Base-by-base conservation (phyloP, 1,139 yeast species). In the Pneumocystis murina region DNA sequence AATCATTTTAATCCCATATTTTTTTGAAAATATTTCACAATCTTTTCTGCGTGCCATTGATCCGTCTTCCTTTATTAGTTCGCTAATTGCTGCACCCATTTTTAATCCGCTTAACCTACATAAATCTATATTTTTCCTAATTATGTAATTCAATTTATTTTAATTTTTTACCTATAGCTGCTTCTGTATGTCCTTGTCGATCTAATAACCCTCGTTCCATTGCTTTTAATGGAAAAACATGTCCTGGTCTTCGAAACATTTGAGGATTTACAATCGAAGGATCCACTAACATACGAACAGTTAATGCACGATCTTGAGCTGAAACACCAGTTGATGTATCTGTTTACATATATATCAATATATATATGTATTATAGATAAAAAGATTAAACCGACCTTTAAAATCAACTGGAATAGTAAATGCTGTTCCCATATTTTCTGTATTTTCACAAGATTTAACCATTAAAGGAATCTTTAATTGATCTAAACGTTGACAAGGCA, bases 271-370 rank as follows among this genome's bases (percentile, higher is more conserved):
- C 74, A 5, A 58, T 33, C 7, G 70, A 67, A 2, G 86, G 78
- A 68, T 82, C 80, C 0, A 96, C 96, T 69, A 94, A 79, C 66
- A 79, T 79, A 59, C 79, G 76, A 57, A 88, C 87, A 0, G 98
- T 92, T 68, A 87, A 77, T 0, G 96, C 94, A 71, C 98, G 82
- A 75, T 94, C 99, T 70, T 85, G 85, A 6, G 98, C 97, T 41
- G 95, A 86, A 64, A 92, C 94, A 17, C 99, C 99, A 0, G 98
- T 92, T n/a, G 98, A 88, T 54, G 97, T 91, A 41, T 95, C 96
- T 48, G 74, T 76, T 30, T 70, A 33, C 16, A 59, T 17, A 7
- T 17, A 8, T 17, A 6, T 17, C 4, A n/a, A 16, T 33, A 20
- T 38, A 33, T 33, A 33, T 17, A 17, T 17, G 1, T 17, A 7